Percentiles rank a stretch among this genome's conserved stretches.
These are phyloP conservation scores for Aspergillus pseudoterreus DNA, from an alignment of 2,329 filamentous ascomycete genomes.

Conservation along the genomic window DNA sequence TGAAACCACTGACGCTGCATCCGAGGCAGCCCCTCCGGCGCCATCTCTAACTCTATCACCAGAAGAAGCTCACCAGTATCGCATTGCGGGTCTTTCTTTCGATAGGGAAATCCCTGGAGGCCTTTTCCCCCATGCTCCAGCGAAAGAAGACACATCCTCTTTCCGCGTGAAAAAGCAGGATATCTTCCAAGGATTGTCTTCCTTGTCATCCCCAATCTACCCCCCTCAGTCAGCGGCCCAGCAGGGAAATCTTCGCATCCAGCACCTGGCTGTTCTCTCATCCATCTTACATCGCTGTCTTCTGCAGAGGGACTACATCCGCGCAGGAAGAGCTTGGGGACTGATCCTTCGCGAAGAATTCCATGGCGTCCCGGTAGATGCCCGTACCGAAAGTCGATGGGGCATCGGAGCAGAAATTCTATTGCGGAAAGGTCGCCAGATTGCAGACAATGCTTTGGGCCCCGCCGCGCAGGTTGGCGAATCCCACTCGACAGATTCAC, in stretches of 20 bases:
- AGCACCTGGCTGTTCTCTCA: conserved; percentile 64
- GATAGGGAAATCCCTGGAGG: conserved; percentile 37
- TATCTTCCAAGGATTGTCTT: conserved; percentile 26
- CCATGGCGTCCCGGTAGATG: conserved; percentile 58
- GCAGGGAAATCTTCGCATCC: conserved; percentile 37
- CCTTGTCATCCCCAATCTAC: conserved; percentile 32
- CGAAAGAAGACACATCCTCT: conserved; percentile 10
- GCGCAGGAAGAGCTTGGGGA: conserved; percentile 71
- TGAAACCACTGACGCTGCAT: conserved; percentile 28
- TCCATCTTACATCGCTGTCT: conserved; percentile 70
- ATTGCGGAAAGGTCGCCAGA: conserved; percentile 52
- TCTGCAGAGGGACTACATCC: conserved; percentile 63
- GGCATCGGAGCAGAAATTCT: conserved; percentile 80
- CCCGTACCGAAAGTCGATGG: conserved; percentile 70
- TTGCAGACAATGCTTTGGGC: conserved; percentile 11
- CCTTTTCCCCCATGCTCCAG: conserved; percentile 39
- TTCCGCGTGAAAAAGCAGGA: conserved; percentile 12
- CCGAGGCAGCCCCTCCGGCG: conserved; percentile 19
- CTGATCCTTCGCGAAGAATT: conserved; percentile 65
- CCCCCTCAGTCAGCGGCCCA: conserved; percentile 28
- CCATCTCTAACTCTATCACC: conserved; percentile 33
- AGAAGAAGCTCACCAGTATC: conserved; percentile 42
- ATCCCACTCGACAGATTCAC: conserved; percentile 1
- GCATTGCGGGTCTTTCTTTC: conserved; percentile 38
- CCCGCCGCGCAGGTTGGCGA: conserved; percentile 1